A percentile compares a stretch with the other conserved stretches of the same genome.
Evolutionary conservation across 768 basidiomycete species (phyloP).

Genomic region (Boletus rex-veris): DNA sequence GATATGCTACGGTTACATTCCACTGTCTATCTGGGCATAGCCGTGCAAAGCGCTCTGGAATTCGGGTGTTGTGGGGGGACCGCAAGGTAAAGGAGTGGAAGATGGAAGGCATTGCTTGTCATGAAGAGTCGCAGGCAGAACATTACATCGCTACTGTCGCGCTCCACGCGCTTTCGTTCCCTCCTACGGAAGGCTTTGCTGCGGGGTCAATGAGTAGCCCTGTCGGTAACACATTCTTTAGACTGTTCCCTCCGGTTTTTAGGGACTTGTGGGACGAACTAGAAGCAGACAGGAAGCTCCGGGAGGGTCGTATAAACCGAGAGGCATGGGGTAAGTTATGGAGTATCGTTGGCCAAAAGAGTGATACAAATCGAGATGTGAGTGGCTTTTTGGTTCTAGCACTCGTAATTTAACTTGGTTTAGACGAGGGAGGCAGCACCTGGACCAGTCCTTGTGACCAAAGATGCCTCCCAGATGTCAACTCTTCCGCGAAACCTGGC

Average conservation of each 20-base stretch:
- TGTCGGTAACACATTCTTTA: conserved; percentile 61
- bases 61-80: conserved; percentile 73
- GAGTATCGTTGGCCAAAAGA: conserved; percentile 59
- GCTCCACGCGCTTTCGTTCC: conserved; percentile 73
- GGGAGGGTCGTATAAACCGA: conserved; percentile 64
- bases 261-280: conserved; percentile 93
- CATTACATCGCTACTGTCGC: conserved; percentile 88
- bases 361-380: conserved; percentile 44
- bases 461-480: conserved; percentile 8
- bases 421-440: conserved; percentile 15
- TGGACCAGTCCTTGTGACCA: conserved; percentile 22
- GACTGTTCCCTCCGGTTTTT: conserved; percentile 76
- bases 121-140: conserved; percentile 74
- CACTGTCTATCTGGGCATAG: conserved; percentile 61
- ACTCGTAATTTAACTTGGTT: conserved; percentile 1
- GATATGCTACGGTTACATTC: conserved; percentile 74
- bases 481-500: conserved; percentile 8
- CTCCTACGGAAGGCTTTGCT: conserved; percentile 60
- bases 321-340: conserved; percentile 67
- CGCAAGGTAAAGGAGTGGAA: conserved; percentile 59
- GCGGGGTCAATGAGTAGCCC: conserved; percentile 43
- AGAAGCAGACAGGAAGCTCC: conserved; percentile 56
- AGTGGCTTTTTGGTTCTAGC: conserved; percentile 3
- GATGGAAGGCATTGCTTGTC: conserved; percentile 86
- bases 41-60: conserved; percentile 68